Evolutionary conservation across 2,329 filamentous ascomycete genomes (phyloP).

Genomic region (Venturiaceae sp.): DNA sequence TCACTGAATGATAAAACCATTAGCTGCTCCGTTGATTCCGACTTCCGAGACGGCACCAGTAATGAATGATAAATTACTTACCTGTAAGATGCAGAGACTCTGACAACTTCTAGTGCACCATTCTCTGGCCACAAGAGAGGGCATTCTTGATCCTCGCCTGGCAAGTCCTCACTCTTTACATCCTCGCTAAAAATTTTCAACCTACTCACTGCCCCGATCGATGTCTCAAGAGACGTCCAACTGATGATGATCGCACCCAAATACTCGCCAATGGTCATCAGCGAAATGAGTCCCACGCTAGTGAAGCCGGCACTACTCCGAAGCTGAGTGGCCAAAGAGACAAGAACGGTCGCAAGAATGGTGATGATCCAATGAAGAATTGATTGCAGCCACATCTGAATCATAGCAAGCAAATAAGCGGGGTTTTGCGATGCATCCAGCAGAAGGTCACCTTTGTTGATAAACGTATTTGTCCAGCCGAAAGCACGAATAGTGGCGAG

Average conservation of each 20-base stretch:
- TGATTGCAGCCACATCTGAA: not conserved
- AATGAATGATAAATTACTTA: not conserved
- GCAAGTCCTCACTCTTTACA: not conserved
- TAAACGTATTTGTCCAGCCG: not conserved
- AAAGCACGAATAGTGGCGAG: not conserved
- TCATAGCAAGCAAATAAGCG: not conserved
- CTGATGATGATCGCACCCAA: not conserved
- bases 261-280: not conserved
- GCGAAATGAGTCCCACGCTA: not conserved
- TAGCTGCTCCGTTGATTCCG: not conserved
- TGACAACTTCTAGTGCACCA: not conserved
- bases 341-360: not conserved
- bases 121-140: not conserved
- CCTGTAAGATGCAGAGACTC: not conserved
- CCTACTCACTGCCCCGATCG: not conserved
- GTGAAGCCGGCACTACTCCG: not conserved
- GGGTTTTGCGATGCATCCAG: not conserved
- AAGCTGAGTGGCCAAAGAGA: not conserved
- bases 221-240: not conserved
- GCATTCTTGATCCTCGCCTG: not conserved
- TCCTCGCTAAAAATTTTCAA: not conserved
- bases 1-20: not conserved
- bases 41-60: not conserved
- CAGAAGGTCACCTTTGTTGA: not conserved
- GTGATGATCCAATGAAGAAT: not conserved